A percentile compares a stretch with the other conserved stretches of the same genome.
phyloP scores from a whole-genome alignment of 2,329 filamentous ascomycete species.

The Penicillium rolfsii region DNA sequence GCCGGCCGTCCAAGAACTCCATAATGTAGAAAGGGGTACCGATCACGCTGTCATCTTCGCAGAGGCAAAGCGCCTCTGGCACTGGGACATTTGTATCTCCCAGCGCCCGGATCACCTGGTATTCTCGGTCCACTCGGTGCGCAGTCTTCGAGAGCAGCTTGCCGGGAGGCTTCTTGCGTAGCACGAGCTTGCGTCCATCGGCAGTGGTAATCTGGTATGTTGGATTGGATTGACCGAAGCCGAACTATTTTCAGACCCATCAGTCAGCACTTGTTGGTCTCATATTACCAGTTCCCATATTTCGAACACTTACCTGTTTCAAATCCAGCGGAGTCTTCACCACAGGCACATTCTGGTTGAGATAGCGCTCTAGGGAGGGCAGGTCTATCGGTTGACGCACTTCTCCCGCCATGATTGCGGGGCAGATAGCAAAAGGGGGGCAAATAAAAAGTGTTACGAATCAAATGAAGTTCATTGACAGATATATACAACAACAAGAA shows the following conservation, averaged over 20 bases:
- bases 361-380: slow-evolving; percentile 75
- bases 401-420: slow-evolving; percentile 71
- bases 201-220: slow-evolving; percentile 87
- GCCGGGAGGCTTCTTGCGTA: slow-evolving; percentile 98
- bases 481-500: slow-evolving; percentile 11
- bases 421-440: not conserved
- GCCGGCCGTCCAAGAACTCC: slow-evolving; percentile 91
- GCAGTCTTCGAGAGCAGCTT: slow-evolving; percentile 89
- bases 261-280: not conserved
- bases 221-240: slow-evolving; percentile 95
- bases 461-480: slow-evolving; percentile 3
- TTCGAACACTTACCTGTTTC: slow-evolving; percentile 71
- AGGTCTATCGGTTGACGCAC: slow-evolving; percentile 91
- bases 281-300: not conserved
- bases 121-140: slow-evolving; percentile 95
- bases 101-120: slow-evolving; percentile 84
- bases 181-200: slow-evolving; percentile 73
- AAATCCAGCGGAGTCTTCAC: slow-evolving; percentile 82
- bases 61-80: slow-evolving; percentile 80
- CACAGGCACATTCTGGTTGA: slow-evolving; percentile 75
- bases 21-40: slow-evolving; percentile 97
- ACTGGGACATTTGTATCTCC: slow-evolving; percentile 80
- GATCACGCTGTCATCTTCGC: slow-evolving; percentile 77
- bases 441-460: not conserved
- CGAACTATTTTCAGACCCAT: slow-evolving; percentile 65